Evolutionary conservation across 2,329 filamentous ascomycete genomes (phyloP), one percentile per base, ranked within the genome.

Genomic region (Penicillium griseofulvum): DNA sequence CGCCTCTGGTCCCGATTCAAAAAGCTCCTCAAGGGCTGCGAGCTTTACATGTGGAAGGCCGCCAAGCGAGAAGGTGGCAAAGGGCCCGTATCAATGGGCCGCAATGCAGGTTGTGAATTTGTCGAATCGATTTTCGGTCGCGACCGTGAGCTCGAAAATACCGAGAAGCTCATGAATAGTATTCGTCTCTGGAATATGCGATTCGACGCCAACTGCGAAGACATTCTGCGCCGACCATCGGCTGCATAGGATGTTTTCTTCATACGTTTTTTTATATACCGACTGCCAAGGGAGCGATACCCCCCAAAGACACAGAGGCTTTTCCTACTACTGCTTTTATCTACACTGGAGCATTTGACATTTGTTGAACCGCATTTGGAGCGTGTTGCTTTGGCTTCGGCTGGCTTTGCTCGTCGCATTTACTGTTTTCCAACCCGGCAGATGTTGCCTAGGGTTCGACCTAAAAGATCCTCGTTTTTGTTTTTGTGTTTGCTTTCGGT

Each of bases 141-240:
- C 60, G 93, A 97, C 70, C 85, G 91, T 60, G 90, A 97, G 77
- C 81, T 97, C 52, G 87, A 92, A 73, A 87, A 87, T 75, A 97
- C 93, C 2, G 91, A 97, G 80, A 90, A 89, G 75, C 85, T 97
- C 76, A 97, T 97, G 91, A 86, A 89, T 62, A 87, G 86, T 61
- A 87, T 96, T 69, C 85, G 90, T 47, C 81, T 92, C 34, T 99
- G 93, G 90, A 91, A 89, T 73, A 85, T 95, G 76, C 88, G 93
- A 44, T 99, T 97, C 74, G 91, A 97, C 69, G 90, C 90, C 74
- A 97, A 97, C 80, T 96, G 91, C 77, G 90, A 96, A 68, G 89
- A 93, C 28, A 93, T 97, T 65, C 80, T 97, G 56, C 79, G 80
- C 59, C 72, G 80, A 63, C 81, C 82, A 53, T 71, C 71, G 44